phyloP scores from a whole-genome alignment of 2,329 filamentous ascomycete genomes.

The Paraphaeosphaeria sporulosa region DNA sequence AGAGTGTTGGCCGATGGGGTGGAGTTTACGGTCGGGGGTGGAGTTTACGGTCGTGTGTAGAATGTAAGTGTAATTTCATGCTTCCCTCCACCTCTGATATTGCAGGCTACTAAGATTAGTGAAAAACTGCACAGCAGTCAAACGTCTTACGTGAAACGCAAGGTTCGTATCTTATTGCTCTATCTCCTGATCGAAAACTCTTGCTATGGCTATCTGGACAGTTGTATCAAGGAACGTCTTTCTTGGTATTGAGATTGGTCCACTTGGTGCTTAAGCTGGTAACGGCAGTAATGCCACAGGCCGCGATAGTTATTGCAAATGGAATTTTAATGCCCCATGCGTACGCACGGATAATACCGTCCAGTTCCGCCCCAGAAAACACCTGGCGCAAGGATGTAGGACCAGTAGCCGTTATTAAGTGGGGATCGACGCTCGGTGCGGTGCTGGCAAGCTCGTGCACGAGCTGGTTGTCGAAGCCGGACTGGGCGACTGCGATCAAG shows the following conservation, averaged over 20 bases:
- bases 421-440: slow-evolving; percentile 41
- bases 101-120: too few species aligned
- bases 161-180: too few species aligned
- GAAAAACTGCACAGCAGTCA: too few species aligned
- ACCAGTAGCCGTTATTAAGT: slow-evolving; percentile 46
- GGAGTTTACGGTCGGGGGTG: too few species aligned
- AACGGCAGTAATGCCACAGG: not conserved
- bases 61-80: too few species aligned
- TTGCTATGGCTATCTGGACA: too few species aligned
- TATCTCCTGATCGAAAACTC: too few species aligned
- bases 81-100: too few species aligned
- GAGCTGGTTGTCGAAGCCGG: slow-evolving; percentile 49
- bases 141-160: too few species aligned
- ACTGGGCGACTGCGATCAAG: slow-evolving; percentile 48
- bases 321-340: slow-evolving; percentile 25
- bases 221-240: too few species aligned
- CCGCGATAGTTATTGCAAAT: slow-evolving; percentile 21
- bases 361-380: slow-evolving; percentile 27
- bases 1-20: too few species aligned
- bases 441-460: slow-evolving; percentile 36
- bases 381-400: slow-evolving; percentile 49
- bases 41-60: too few species aligned
- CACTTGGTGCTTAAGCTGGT: not conserved
- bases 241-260: not conserved
- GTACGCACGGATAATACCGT: slow-evolving; percentile 20